phyloP scores from a whole-genome alignment of 306 rosid genomes.

The Medicago truncatula region DNA sequence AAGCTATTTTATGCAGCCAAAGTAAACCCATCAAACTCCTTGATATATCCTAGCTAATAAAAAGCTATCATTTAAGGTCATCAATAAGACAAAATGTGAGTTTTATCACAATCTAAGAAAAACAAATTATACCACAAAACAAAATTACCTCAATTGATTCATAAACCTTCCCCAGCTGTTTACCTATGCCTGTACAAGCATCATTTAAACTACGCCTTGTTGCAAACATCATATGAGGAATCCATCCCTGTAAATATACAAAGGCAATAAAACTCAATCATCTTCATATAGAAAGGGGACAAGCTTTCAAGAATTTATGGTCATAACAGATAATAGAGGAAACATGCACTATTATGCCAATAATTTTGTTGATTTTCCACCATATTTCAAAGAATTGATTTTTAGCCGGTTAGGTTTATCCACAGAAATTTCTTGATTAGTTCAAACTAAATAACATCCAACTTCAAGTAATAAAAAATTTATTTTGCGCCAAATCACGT shows the following conservation, averaged over 20 bases:
- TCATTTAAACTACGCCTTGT: slow-evolving; percentile 85
- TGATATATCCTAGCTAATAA: not conserved
- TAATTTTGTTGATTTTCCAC: slow-evolving; percentile 17
- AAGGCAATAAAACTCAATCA: slow-evolving; percentile 33
- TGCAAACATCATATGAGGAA: slow-evolving; percentile 96
- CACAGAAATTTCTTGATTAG: slow-evolving; percentile 8
- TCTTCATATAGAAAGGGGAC: not conserved
- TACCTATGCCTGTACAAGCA: slow-evolving; percentile 75
- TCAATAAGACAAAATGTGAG: slow-evolving; percentile 12
- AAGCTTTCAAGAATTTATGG: slow-evolving; percentile 2
- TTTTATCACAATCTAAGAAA: slow-evolving; percentile 8
- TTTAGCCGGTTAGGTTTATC: not conserved
- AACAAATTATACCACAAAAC: slow-evolving; percentile 15
- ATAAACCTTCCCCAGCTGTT: slow-evolving; percentile 77
- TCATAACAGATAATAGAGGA: slow-evolving; percentile 14
- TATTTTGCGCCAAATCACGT: not conserved
- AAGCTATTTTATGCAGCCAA: not conserved
- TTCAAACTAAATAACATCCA: slow-evolving; percentile 24
- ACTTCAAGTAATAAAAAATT: not conserved
- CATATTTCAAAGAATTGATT: not conserved
- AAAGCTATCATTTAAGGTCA: slow-evolving; percentile 24
- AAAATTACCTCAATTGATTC: slow-evolving; percentile 68
- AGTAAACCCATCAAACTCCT: not conserved
- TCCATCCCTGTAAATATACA: slow-evolving; percentile 81
- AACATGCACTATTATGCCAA: slow-evolving; percentile 9